These are phyloP conservation scores for Vitis hybrid DNA, from an alignment of 177 flowering plant genomes.

Conservation along the genomic window DNA sequence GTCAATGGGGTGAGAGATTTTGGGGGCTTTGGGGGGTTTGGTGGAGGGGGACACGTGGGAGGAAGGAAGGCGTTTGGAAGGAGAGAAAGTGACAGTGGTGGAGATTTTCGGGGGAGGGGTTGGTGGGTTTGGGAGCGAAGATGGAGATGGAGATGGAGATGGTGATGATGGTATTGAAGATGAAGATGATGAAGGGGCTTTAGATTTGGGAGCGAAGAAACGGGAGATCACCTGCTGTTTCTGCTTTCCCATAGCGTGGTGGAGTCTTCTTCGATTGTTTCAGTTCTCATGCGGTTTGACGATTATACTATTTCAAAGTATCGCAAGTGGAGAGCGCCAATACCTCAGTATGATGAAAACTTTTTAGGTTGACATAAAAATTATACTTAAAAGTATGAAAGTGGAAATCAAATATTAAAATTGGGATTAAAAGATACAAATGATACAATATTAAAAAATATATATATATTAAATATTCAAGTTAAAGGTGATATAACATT, in stretches of 20 bases:
- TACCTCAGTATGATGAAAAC: not conserved
- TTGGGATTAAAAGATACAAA: no score
- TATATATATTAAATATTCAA: no score
- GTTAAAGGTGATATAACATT: no score
- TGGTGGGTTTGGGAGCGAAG: slow-evolving; percentile 22
- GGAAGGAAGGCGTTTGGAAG: slow-evolving; percentile 60
- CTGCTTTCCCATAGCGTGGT: slow-evolving; percentile 68
- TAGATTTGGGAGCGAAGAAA: slow-evolving; percentile 81
- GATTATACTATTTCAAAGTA: no score
- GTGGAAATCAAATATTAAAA: no score
- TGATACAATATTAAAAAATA: no score
- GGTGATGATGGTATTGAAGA: slow-evolving; percentile 20
- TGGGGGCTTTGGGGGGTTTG: slow-evolving; percentile 41
- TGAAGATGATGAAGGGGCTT: slow-evolving; percentile 19
- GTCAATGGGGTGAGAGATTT: slow-evolving; percentile 39
- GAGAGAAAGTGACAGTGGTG: slow-evolving; percentile 69
- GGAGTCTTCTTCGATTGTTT: not conserved
- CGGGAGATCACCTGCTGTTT: slow-evolving; percentile 92
- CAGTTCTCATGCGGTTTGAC: no score
- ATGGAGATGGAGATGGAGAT: slow-evolving; percentile 12
- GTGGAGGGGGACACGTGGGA: slow-evolving; percentile 29
- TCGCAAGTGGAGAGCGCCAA: not conserved
- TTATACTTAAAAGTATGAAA: no score
- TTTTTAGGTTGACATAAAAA: no score
- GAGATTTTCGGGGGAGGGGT: slow-evolving; percentile 60